Base-by-base conservation (phyloP, 148 eudicot genomes). In the Agrostemma githago region DNA sequence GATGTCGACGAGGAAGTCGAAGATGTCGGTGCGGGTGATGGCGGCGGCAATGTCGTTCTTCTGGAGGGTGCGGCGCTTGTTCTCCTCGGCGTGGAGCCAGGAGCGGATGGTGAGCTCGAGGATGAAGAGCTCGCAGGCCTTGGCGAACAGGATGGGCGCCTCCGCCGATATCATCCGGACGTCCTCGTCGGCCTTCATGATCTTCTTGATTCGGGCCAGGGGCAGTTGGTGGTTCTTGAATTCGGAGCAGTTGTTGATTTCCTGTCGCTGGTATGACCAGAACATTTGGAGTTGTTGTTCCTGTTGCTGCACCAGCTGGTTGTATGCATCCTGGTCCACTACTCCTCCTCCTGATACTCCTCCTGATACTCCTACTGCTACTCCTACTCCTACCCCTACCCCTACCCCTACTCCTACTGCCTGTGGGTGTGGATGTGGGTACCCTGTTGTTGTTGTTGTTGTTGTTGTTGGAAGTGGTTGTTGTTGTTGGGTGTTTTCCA, bases 141-240 rank as follows among this genome's bases (percentile, higher is more conserved):
- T 92, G 17, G 97, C 90, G 81, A 92, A 92, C 2, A 92, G 76
- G 4, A 92, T 88, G 0, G 97, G 97, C 0, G 97, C 94, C 67
- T 92, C 95, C 5, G 95, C 97, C 2, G 97, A 92, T 73, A 92
- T 92, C 97, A 92, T 92, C 1, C 97, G 88, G 0, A 92, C 97
- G 54, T 92, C 97, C 58, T 92, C 97, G 59, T 91, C 97, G 16
- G 97, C 97, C 15, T 92, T 92, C 97, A 92, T 92, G 82, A 92
- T 92, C 75, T 92, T 92, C 83, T 92, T 92, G 79, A 92, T 92
- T 0, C 97, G 84, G 0, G 97, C 97, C 0, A 92, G 21, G 0
- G 97, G 97, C 5, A 92, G 95, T 68, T 86, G 92, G 80, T 92
- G 97, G 87, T 92, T 92, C 71, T 89, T 92, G 82, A 92, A 92